Evolutionary conservation across 768 basidiomycete genomes (phyloP).

Genomic region (Mycena rosella): DNA sequence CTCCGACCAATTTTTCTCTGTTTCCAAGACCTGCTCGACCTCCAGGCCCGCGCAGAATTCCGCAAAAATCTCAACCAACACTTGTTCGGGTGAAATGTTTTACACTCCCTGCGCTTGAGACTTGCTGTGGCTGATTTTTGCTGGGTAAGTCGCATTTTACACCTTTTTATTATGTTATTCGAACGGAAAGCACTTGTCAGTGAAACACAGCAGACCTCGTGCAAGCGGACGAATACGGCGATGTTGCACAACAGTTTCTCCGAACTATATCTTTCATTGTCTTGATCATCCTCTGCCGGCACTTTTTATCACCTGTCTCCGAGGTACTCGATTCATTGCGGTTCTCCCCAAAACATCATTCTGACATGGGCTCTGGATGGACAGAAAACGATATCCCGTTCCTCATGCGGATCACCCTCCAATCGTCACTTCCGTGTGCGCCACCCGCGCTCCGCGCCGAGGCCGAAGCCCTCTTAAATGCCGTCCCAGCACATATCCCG

Average conservation of each 20-base stretch:
- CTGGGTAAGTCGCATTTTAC: slow-evolving; percentile 51
- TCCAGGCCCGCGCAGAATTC: slow-evolving; percentile 54
- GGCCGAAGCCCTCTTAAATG: slow-evolving; percentile 31
- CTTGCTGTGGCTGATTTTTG: slow-evolving; percentile 65
- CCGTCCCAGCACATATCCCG: slow-evolving; percentile 42
- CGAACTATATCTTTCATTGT: slow-evolving; percentile 50
- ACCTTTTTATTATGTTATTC: slow-evolving; percentile 5
- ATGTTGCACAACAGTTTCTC: slow-evolving; percentile 50
- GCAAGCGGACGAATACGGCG: slow-evolving; percentile 45
- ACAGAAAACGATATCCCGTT: slow-evolving; percentile 61
- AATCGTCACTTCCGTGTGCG: slow-evolving; percentile 51
- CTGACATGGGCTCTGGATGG: neutral
- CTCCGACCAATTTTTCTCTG: slow-evolving; percentile 51
- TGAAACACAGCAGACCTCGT: slow-evolving; percentile 44
- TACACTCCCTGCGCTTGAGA: slow-evolving; percentile 68
- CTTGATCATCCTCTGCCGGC: slow-evolving; percentile 54
- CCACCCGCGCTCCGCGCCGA: slow-evolving; percentile 36
- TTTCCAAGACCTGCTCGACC: slow-evolving; percentile 43
- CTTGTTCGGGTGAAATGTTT: slow-evolving; percentile 71
- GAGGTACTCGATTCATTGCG: slow-evolving; percentile 46
- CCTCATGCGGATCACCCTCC: slow-evolving; percentile 56
- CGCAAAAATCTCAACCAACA: slow-evolving; percentile 64
- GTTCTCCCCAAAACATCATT: too few species aligned
- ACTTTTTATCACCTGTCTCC: slow-evolving; percentile 48
- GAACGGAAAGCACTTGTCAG: slow-evolving; percentile 33